phyloP scores from a whole-genome alignment of 1,284 basidiomycete species.

The Leccinum pseudoinsigne region DNA sequence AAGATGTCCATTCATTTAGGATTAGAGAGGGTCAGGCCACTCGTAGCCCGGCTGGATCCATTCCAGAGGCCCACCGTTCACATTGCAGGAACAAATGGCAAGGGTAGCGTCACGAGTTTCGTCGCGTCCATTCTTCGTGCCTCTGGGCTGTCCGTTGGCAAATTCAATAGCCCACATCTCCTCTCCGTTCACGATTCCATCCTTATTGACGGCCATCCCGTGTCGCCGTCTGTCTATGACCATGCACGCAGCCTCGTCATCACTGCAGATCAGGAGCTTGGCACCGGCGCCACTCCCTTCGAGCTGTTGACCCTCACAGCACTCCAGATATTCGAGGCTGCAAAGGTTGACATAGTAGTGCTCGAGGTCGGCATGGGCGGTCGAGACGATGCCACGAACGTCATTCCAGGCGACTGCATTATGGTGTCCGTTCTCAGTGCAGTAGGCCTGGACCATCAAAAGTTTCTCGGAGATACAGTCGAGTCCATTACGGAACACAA shows the following conservation, averaged over 20 bases:
- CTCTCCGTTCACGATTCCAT: slow-evolving; percentile 81
- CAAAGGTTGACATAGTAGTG: slow-evolving; percentile 76
- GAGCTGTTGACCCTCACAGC: slow-evolving; percentile 86
- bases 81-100: slow-evolving; percentile 96
- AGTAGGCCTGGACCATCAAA: slow-evolving; percentile 93
- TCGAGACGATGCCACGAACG: slow-evolving; percentile 90
- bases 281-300: slow-evolving; percentile 67
- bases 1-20: slow-evolving; percentile 80
- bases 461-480: slow-evolving; percentile 81
- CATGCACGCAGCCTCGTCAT: slow-evolving; percentile 53
- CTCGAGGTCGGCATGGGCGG: slow-evolving; percentile 98
- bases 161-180: slow-evolving; percentile 95
- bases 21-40: slow-evolving; percentile 64
- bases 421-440: slow-evolving; percentile 82
- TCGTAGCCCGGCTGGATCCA: slow-evolving; percentile 61
- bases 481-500: slow-evolving; percentile 83
- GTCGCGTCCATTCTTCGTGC: slow-evolving; percentile 73
- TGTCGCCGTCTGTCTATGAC: slow-evolving; percentile 54
- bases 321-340: slow-evolving; percentile 68
- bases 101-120: slow-evolving; percentile 89
- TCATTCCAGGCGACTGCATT: slow-evolving; percentile 69
- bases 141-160: slow-evolving; percentile 63
- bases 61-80: slow-evolving; percentile 87
- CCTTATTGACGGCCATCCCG: slow-evolving; percentile 59
- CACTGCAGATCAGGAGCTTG: slow-evolving; percentile 44